phyloP scores from a whole-genome alignment of 106 monocot species.

The Hemerocallis citrina region DNA sequence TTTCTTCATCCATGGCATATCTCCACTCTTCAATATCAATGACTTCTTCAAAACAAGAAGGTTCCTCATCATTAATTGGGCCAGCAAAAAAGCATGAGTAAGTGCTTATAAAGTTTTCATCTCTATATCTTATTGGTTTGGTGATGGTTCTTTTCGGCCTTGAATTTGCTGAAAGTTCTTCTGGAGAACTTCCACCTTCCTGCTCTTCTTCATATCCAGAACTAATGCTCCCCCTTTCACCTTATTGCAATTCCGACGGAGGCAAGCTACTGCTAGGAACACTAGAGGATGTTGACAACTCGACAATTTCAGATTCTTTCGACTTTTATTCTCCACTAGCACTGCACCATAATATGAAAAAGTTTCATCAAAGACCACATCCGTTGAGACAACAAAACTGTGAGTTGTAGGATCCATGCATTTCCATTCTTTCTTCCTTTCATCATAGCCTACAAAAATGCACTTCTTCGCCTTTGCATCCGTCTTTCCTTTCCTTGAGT shows the following conservation, averaged over 20 bases:
- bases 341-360: neutral
- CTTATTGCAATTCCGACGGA: neutral
- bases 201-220: neutral
- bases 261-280: neutral
- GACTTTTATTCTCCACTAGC: too few species aligned
- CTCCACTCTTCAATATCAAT: neutral
- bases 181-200: too few species aligned
- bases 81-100: neutral
- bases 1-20: neutral
- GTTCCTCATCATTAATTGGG: neutral
- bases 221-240: neutral
- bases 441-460: conserved; percentile 2
- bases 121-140: neutral
- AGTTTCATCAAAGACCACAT: neutral
- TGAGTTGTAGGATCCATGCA: neutral
- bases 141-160: neutral
- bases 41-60: neutral
- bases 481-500: neutral
- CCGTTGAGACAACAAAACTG: neutral
- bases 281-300: neutral
- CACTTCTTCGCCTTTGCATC: neutral
- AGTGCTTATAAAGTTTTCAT: neutral
- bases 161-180: neutral
- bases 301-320: too few species aligned
- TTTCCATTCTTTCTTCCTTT: neutral